Base-by-base conservation (phyloP, 257 asterid genomes). In the Lycium ferocissimum region DNA sequence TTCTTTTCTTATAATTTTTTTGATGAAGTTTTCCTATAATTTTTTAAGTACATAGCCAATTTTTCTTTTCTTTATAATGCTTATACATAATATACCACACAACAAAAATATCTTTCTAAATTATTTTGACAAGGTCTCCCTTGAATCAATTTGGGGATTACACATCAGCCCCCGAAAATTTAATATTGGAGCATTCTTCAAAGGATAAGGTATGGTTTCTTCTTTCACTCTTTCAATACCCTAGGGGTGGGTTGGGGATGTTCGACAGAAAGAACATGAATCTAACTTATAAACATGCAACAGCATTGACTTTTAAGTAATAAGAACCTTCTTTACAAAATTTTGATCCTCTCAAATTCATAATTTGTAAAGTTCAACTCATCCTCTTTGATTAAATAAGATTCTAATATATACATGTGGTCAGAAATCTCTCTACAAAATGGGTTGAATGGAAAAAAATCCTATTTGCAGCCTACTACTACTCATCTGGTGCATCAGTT, bases 401-500 rank as follows among this genome's bases (percentile, higher is more conserved):
- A 73, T 54, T 20, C 40, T 2, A 71, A 73, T 73, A 20, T 73
- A 47, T 57, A 73, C 15, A 20, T 73, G 43, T 47, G 40, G 47
- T 20, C 81, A 73, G 81, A 45, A 73, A n/a, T 73, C 5, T 58
- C 58, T 72, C 80, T 45, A 72, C 37, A 72, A 45, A 72, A n/a
- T 72, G 58, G 58, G 3, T 33, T 13, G 7, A 66, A 66, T 33
- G 73, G 49, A 9, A 7, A 1, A 20, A 45, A 20, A 40, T 12
- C 38, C 35, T 12, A 12, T 73, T 45, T 20, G 80, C 40, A 6
- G 1, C 20, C 58, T 26, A 26, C 61, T 73, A 10, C 80, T 47
- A 73, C 12, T 73, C 80, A 73, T 73, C 80, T 73, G 80, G 80
- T 20, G 61, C 80, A 65, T 89, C 92, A 13, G 90, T 80, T 81